phyloP scores from a whole-genome alignment of 2,329 filamentous ascomycete species.

The Trichoderma endophyticum region DNA sequence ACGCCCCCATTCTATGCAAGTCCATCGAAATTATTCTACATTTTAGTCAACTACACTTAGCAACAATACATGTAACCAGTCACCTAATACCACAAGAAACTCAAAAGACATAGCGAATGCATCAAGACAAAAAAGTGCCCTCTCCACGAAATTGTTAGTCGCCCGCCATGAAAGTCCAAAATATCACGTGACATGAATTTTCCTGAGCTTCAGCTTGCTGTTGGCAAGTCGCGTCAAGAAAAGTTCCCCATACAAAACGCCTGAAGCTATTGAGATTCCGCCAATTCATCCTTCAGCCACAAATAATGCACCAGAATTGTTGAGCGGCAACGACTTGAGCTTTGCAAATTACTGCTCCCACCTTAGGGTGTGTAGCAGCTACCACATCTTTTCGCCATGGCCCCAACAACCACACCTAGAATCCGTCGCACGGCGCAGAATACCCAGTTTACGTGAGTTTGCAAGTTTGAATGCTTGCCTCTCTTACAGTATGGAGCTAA shows the following conservation, averaged over 20 bases:
- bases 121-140: neutral
- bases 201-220: slow-evolving; percentile 14
- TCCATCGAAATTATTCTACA: neutral
- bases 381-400: slow-evolving; percentile 29
- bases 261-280: neutral
- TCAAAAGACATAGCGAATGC: neutral
- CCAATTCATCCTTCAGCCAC: neutral
- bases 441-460: slow-evolving; percentile 46
- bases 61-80: neutral
- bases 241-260: slow-evolving; percentile 12
- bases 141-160: neutral
- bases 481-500: neutral
- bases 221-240: slow-evolving; percentile 16
- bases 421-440: slow-evolving; percentile 49
- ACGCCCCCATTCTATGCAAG: neutral
- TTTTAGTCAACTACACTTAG: neutral
- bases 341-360: neutral
- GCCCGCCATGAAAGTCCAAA: neutral
- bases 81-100: neutral
- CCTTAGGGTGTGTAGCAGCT: slow-evolving; percentile 17
- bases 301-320: neutral
- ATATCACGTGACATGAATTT: slow-evolving; percentile 14
- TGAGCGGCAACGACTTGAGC: neutral
- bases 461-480: neutral
- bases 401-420: slow-evolving; percentile 35